Percentiles rank a stretch among this genome's conserved stretches.
phyloP scores from a whole-genome alignment of 2,329 filamentous ascomycete species.

The Penicillium sp. region DNA sequence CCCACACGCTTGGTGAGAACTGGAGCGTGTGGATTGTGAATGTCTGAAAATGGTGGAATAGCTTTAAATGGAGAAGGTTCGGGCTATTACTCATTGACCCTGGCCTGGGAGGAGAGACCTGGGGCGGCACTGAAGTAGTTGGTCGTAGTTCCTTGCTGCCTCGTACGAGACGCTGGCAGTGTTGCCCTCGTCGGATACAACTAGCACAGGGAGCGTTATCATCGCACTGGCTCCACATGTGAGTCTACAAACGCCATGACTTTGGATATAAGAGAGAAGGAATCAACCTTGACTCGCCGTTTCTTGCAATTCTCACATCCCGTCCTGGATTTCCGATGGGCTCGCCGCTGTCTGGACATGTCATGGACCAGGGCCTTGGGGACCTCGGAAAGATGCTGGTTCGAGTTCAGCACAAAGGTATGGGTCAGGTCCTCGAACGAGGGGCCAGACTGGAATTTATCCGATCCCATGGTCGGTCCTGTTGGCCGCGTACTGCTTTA shows the following conservation, averaged over 20 bases:
- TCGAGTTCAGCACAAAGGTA: constrained; percentile 2
- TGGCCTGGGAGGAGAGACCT: not conserved
- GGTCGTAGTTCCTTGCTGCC: not conserved
- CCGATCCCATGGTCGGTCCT: not conserved
- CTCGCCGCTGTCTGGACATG: constrained; percentile 6
- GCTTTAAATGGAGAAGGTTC: not conserved
- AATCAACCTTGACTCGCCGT: constrained; percentile 7
- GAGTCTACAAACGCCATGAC: not conserved
- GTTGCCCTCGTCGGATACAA: constrained; percentile 6
- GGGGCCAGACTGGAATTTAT: not conserved
- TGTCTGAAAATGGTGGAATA: constrained; percentile 10
- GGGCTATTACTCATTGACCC: not conserved
- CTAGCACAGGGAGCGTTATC: constrained; percentile 6
- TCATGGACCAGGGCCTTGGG: constrained; percentile 2
- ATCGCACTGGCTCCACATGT: constrained; percentile 1
- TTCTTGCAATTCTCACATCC: constrained; percentile 10
- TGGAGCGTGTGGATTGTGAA: constrained; percentile 6
- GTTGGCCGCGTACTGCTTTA: not conserved
- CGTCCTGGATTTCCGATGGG: constrained; percentile 9
- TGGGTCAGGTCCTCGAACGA: constrained; percentile 6
- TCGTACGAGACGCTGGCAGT: not conserved
- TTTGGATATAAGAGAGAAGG: not conserved
- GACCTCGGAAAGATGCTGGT: not conserved
- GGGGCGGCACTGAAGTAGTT: not conserved
- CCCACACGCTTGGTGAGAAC: constrained; percentile 3